These are phyloP conservation scores for Jackrogersella multiformis DNA, from an alignment of 495 filamentous ascomycete species.

Conservation along the genomic window DNA sequence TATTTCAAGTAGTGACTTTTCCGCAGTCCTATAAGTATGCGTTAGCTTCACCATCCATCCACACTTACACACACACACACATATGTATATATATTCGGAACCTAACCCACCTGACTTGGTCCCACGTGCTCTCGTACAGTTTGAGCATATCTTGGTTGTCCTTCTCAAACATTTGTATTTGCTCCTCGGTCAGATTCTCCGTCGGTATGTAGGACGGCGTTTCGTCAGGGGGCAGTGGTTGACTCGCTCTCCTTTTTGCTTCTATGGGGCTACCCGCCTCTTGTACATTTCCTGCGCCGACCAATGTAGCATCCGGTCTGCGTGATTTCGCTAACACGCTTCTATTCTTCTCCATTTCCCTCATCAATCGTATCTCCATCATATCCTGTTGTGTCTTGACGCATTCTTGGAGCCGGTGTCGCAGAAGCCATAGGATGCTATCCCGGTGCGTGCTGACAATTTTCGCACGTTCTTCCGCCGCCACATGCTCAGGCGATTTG, in stretches of 20 bases:
- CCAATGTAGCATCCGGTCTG: conserved; percentile 37
- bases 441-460: conserved; percentile 73
- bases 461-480: conserved; percentile 72
- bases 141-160: conserved; percentile 93
- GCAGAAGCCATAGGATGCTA: conserved; percentile 82
- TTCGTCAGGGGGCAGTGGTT: conserved; percentile 29
- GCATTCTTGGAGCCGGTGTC: conserved; percentile 75
- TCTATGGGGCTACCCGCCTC: conserved; percentile 29
- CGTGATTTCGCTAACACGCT: conserved; percentile 80
- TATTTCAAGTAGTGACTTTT: conserved; percentile 91
- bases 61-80: too few species aligned
- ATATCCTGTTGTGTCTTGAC: conserved; percentile 81
- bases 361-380: conserved; percentile 86
- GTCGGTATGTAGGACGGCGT: conserved; percentile 50
- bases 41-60: conserved; percentile 4
- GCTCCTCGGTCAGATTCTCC: conserved; percentile 76
- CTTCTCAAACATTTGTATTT: conserved; percentile 90
- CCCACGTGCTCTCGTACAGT: conserved; percentile 88
- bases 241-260: conserved; percentile 32
- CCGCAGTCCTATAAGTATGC: conserved; percentile 72
- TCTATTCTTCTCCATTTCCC: conserved; percentile 89
- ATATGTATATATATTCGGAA: neutral
- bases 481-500: conserved; percentile 68
- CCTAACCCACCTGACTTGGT: conserved; percentile 83
- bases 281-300: conserved; percentile 29